Evolutionary conservation across 495 filamentous ascomycete genomes (phyloP).

Genomic region (Penicillium maclennaniae): DNA sequence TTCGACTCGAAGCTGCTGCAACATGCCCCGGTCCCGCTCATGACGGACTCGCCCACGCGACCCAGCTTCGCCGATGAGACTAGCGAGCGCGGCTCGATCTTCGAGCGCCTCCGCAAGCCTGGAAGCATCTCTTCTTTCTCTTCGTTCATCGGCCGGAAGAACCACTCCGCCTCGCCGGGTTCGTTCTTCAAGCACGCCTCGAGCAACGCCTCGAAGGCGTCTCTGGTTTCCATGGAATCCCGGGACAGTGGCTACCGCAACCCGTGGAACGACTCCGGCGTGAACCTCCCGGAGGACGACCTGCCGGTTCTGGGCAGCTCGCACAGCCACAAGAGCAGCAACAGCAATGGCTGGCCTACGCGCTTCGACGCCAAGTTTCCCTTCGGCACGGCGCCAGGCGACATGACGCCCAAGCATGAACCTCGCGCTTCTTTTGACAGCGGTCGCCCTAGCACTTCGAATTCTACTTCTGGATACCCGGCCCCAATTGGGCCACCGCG

Average conservation of each 20-base stretch:
- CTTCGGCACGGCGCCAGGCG: constrained; percentile 67
- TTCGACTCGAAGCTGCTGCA: constrained; percentile 96
- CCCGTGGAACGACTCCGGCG: constrained; percentile 94
- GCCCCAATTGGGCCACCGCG: constrained; percentile 82
- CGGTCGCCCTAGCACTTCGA: constrained; percentile 87
- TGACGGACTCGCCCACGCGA: constrained; percentile 80
- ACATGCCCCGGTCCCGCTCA: constrained; percentile 72
- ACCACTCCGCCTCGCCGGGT: constrained; percentile 76
- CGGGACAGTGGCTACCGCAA: constrained; percentile 89
- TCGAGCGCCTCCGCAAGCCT: constrained; percentile 86
- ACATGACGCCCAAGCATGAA: constrained; percentile 77
- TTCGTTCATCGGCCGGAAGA: constrained; percentile 90
- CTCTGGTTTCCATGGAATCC: constrained; percentile 88
- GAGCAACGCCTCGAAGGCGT: constrained; percentile 90
- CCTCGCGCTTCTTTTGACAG: constrained; percentile 80
- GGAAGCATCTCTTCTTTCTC: constrained; percentile 90
- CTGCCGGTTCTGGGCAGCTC: constrained; percentile 56
- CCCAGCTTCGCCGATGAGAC: constrained; percentile 73
- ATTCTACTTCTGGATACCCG: constrained; percentile 94
- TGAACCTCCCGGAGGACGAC: constrained; percentile 87
- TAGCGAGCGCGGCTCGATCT: constrained; percentile 74
- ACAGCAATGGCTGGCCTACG: constrained; percentile 63
- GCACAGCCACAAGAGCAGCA: constrained; percentile 54
- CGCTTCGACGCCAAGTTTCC: constrained; percentile 61
- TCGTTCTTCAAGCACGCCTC: constrained; percentile 92